These are phyloP conservation scores for Pleurotus ostreatus DNA, from an alignment of 768 basidiomycete genomes.

Conservation along the genomic window DNA sequence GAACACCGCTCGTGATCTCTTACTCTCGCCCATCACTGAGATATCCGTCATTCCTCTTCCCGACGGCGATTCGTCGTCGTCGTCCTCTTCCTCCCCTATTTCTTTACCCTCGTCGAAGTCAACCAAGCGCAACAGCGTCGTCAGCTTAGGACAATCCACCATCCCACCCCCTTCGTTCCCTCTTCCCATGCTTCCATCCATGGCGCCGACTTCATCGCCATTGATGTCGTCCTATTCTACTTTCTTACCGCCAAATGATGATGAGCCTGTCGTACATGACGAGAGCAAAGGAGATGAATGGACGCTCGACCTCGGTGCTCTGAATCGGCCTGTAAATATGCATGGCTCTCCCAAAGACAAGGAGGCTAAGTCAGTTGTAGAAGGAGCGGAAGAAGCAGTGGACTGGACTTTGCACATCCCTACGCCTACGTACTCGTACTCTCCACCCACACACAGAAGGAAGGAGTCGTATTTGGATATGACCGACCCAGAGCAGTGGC, in stretches of 20 bases:
- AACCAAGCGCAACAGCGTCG: not conserved
- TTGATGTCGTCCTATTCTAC: not conserved
- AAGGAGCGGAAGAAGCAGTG: not conserved
- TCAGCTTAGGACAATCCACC: not conserved
- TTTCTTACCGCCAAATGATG: not conserved
- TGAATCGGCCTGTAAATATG: not conserved
- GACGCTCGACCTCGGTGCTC: not conserved
- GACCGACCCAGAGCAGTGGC: constrained; percentile 3
- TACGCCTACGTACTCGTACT: not conserved
- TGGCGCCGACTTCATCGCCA: not conserved
- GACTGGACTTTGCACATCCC: constrained; percentile 5
- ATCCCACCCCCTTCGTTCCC: not conserved
- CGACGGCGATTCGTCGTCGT: not conserved
- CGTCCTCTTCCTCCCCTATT: not conserved
- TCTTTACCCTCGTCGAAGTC: not conserved
- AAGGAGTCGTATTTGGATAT: constrained; percentile 5
- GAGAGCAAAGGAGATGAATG: not conserved
- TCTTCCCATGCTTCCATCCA: not conserved
- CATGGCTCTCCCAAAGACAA: not conserved
- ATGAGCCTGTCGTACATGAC: not conserved
- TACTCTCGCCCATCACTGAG: not conserved
- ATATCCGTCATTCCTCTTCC: not conserved
- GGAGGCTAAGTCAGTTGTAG: not conserved
- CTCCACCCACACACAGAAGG: not conserved
- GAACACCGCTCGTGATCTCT: not conserved